Base-by-base conservation (phyloP, 345 rosid species). In the Trapa incisa region DNA sequence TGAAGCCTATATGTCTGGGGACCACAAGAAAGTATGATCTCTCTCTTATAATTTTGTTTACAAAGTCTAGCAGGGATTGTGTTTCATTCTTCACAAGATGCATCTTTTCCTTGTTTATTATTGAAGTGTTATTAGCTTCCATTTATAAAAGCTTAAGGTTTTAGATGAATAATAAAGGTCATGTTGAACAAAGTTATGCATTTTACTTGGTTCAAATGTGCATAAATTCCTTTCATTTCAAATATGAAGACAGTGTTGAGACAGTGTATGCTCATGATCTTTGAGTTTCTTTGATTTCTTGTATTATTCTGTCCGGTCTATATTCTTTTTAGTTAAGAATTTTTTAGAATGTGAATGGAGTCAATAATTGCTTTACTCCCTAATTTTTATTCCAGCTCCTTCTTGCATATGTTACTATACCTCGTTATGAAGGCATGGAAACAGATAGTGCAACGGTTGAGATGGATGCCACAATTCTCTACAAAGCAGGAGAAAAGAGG, bases 401-500 rank as follows among this genome's bases (percentile, higher is more conserved):
- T 76, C 83, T 85, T 67, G 80, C 85, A 58, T 82, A 80, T 74
- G 76, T 71, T 15, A 73, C 76, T 64, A 70, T 71, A 35, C 78
- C 77, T 2, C 84, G 91, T 15, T 77, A 75, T 37, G 91, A 88
- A 74, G 86, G 91, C 63, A 73, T 32, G 3, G 86, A 84, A 70
- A 76, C 81, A 61, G 82, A 85, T 60, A 78, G 68, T 68, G 73
- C 52, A 63, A 65, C 74, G 10, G 85, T 74, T 61, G 68, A 68
- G 50, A 70, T 64, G 66, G 91, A 88, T 81, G 91, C 89, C 41
- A 84, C 72, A 77, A 71, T 75, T 45, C 87, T 88, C 3, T 85
- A 72, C 68, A 83, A 80, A 72, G 91, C 89, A 3, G 90, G 94
- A 61, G 94, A 85, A 78, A 85, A 71, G 81, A 83, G 47, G 72